A percentile compares a stretch with the other conserved stretches of the same genome.
phyloP scores from a whole-genome alignment of 352 stramenopile species.

The Aphanomyces stellatus region DNA sequence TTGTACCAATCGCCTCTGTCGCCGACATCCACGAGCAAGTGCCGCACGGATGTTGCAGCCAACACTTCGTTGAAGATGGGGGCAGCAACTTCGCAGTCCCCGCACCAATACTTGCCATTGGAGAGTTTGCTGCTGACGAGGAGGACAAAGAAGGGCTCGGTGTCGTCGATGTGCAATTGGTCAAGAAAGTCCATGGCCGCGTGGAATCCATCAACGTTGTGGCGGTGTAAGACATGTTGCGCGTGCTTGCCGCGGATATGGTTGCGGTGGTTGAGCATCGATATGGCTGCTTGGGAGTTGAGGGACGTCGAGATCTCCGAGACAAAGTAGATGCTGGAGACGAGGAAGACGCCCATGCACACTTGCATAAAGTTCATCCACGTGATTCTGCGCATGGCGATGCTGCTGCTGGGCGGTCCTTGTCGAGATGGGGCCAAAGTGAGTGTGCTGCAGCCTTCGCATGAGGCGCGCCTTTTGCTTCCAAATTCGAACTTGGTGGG shows the following conservation, averaged over 20 bases:
- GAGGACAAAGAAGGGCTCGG: slow-evolving; percentile 59
- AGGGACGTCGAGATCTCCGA: neutral
- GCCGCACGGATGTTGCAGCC: slow-evolving; percentile 41
- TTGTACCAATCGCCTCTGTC: slow-evolving; percentile 53
- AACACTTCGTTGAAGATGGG: slow-evolving; percentile 49
- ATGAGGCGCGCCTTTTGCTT: too few relatives aligned
- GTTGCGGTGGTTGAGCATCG: neutral
- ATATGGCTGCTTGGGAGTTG: neutral
- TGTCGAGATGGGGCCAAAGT: too few relatives aligned
- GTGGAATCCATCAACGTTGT: neutral
- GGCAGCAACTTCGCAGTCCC: slow-evolving; percentile 54
- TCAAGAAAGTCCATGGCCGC: neutral
- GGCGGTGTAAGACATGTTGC: neutral
- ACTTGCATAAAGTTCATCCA: neutral
- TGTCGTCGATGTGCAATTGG: neutral
- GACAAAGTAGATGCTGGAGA: neutral
- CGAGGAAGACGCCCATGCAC: neutral
- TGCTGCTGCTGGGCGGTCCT: too few relatives aligned
- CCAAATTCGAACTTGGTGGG: neutral
- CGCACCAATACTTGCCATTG: slow-evolving; percentile 66
- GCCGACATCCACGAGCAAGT: slow-evolving; percentile 57
- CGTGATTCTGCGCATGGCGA: neutral
- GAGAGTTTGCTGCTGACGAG: slow-evolving; percentile 63
- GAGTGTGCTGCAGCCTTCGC: too few relatives aligned
- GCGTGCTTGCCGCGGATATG: neutral